phyloP scores from a whole-genome alignment of 768 basidiomycete species.

The Lactifluus piperatus region DNA sequence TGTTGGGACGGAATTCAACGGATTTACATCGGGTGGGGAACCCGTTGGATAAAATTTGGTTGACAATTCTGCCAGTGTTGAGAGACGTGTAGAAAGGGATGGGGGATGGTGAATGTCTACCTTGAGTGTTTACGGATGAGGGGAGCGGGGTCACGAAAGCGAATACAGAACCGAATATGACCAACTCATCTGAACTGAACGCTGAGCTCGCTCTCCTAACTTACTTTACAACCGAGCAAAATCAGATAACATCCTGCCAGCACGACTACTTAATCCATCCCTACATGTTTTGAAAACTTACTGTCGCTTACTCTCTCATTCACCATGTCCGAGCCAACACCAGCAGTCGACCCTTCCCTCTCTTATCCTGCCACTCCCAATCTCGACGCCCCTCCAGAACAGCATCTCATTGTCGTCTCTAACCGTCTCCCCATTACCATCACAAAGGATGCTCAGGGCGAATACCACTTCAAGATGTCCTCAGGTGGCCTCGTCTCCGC shows the following conservation, averaged over 20 bases:
- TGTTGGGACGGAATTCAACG: background rate
- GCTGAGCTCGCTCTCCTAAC: no score
- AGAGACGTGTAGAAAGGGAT: background rate
- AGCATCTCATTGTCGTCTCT: conserved; percentile 88
- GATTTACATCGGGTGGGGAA: background rate
- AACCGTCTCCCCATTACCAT: conserved; percentile 96
- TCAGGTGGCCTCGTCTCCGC: conserved; percentile 97
- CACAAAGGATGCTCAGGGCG: conserved; percentile 82
- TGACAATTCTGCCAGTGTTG: background rate
- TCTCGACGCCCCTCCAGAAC: conserved; percentile 35
- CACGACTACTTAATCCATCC: conserved; percentile 2
- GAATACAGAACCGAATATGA: background rate
- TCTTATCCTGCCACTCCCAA: conserved; percentile 3
- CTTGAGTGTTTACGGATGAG: background rate
- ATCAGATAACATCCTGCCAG: conserved; percentile 13
- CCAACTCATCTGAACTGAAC: background rate
- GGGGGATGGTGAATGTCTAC: background rate
- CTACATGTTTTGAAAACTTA: background rate
- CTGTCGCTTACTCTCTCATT: background rate
- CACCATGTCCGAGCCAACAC: conserved; percentile 1
- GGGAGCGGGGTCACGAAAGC: background rate
- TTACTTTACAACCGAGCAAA: no score
- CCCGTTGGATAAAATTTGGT: background rate
- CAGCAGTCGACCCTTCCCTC: background rate
- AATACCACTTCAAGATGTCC: conserved; percentile 99